These are phyloP conservation scores for Theileria parva DNA, from an alignment of 169 alveolate genomes.

Conservation along the genomic window DNA sequence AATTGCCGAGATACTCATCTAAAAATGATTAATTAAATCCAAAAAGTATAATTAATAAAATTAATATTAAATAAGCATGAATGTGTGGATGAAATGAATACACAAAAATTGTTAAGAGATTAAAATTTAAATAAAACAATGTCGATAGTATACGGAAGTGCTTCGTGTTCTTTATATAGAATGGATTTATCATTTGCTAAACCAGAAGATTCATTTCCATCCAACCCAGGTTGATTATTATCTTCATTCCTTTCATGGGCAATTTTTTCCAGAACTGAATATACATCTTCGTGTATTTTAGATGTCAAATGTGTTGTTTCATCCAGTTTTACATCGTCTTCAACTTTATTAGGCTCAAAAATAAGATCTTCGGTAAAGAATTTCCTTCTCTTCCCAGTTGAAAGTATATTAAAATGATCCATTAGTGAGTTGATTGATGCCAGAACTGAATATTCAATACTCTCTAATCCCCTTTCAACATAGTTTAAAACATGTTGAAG, in stretches of 20 bases:
- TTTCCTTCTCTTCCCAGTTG: neutral
- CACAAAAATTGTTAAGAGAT: neutral
- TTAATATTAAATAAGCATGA: neutral
- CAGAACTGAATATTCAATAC: slow-evolving; percentile 25
- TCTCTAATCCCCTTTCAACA: slow-evolving; percentile 19
- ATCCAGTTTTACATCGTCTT: neutral
- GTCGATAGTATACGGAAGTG: slow-evolving; percentile 58
- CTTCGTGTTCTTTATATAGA: slow-evolving; percentile 40
- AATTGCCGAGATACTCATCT: neutral
- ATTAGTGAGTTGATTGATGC: slow-evolving; percentile 17
- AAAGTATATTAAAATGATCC: slow-evolving; percentile 21
- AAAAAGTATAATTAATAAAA: too few species aligned
- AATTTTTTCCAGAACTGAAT: slow-evolving; percentile 24
- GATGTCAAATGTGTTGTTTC: slow-evolving; percentile 44
- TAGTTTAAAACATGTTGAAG: slow-evolving; percentile 42
- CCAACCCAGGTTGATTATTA: neutral
- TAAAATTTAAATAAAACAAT: slow-evolving; percentile 26
- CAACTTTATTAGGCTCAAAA: neutral
- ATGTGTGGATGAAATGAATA: neutral
- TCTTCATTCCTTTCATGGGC: neutral
- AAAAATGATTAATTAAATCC: too few species aligned
- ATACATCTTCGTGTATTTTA: slow-evolving; percentile 39
- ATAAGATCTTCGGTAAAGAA: slow-evolving; percentile 7
- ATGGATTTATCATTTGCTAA: neutral
- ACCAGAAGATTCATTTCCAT: neutral